Base-by-base conservation (phyloP, 495 filamentous ascomycete genomes). In the Daldinia concentrica region DNA sequence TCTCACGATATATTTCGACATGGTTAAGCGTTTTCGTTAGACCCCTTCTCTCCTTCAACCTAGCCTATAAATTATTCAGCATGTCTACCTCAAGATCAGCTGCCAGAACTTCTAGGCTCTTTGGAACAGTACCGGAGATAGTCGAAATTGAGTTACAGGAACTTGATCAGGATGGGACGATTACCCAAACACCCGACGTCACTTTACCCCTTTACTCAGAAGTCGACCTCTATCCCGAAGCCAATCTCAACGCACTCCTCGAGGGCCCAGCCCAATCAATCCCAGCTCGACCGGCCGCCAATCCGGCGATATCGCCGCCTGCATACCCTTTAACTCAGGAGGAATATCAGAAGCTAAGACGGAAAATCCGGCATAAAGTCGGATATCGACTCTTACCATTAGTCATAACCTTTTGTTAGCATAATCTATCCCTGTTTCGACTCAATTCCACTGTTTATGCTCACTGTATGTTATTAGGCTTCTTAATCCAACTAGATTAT, bases 401-500 rank as follows among this genome's bases (percentile, higher is more conserved):
- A 11, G 19, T 52, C 19, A 17, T 24, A 19, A 7, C 56, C n/a
- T 34, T 67, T 11, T 32, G 64, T 67, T 14, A 67, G 64, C 22
- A 2, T 56, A 2, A 55, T 17, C 12, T 34, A 60, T 39, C 12
- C 15, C 32, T 14, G 24, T 34, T 34, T 3, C 32, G 32, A 34
- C 32, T 34, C 9, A 3, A 12, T 8, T 5, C 32, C 3, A 34
- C 12, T 32, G 29, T 2, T 19, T 17, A 30, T 32, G 7, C 24
- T 29, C 6, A 29, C 17, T n/a, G 19, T 30, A 19, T 30, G 14
- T 2, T 34, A 34, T 56, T 6, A 69, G 66, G 22, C 0, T 6
- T 30, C 36, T 43, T 26, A 6, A 39, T 69, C 15, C 52, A 69
- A 34, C 19, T 63, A 9, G 66, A 69, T 22, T 54, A 27, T 7